Evolutionary conservation across 257 asterid species (phyloP), one percentile per base, ranked within the genome.

Genomic region (Primulina huaijiensis): DNA sequence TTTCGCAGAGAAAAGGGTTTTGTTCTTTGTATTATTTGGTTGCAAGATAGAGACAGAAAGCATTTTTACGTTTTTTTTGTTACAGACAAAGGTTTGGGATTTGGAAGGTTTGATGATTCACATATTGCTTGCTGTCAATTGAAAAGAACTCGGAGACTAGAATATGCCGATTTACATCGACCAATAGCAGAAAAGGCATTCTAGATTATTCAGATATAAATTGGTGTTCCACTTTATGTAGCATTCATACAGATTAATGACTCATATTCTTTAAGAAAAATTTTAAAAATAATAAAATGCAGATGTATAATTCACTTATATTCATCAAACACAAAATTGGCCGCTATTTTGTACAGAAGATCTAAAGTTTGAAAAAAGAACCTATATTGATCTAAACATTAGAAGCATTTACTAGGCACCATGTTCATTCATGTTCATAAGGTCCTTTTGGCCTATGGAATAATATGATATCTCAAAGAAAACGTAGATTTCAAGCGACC

Each of bases 1-100:
- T 69, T 20, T 20, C 64, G 23, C 43, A 73, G 76, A 33, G 63
- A 65, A 65, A 55, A 37, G 67, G 8, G 67, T 70, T 76, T 29
- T 67, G 23, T 58, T 69, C 19, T 67, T 70, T 16, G 10, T 74
- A 31, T 9, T 77, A 23, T 50, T 59, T 62, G 74, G 68, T 34
- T 38, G 67, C n/a, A 8, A 43, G n/a, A 16, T 50, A 11, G 62
- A 65, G 16, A n/a, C 37, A 55, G 43, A 43, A 52, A 67, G 68
- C 52, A 46, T 14, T 46, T 43, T 14, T 16, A 46, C 8, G 8
- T 50, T 67, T 46, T 60, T 37, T 60, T 74, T 34, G 60, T 68
- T 35, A 35, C 16, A 70, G 31, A 50, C 55, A 43, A 17, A n/a
- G 19, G 9, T 53, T 38, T 56, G 12, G 1, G 25, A 72, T 29